phyloP scores from a whole-genome alignment of 2,329 filamentous ascomycete genomes.

The Venturia pyrina region DNA sequence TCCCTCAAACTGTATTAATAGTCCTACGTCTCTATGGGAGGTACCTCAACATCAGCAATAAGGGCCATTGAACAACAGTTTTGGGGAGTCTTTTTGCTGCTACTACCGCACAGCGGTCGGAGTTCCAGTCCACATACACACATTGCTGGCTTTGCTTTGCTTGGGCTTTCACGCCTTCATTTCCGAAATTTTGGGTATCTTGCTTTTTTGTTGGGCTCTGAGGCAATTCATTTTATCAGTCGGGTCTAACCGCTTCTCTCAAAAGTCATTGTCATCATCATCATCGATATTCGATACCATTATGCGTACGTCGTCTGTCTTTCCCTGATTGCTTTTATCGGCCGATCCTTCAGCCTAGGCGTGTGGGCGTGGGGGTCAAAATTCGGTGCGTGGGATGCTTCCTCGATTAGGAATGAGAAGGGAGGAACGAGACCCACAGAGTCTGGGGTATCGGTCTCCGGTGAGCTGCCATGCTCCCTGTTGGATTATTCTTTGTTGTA shows the following conservation, averaged over 20 bases:
- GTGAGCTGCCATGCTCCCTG: not conserved
- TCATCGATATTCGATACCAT: not conserved
- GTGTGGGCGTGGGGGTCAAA: not conserved
- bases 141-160: not conserved
- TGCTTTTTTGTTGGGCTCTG: not conserved
- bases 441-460: not conserved
- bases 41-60: not conserved
- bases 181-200: not conserved
- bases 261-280: not conserved
- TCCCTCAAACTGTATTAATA: not conserved
- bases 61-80: not conserved
- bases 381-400: not conserved
- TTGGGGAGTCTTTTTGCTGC: not conserved
- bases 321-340: not conserved
- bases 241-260: not conserved
- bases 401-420: not conserved
- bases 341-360: not conserved
- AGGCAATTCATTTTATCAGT: not conserved
- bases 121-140: not conserved
- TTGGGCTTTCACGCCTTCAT: not conserved
- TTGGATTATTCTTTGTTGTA: not conserved
- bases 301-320: not conserved
- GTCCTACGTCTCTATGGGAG: not conserved
- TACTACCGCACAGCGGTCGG: not conserved
- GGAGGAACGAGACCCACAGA: not conserved